Conservation (phyloP, 1,284 basidiomycete species). For the Ceratobasidium sp. region DNA sequence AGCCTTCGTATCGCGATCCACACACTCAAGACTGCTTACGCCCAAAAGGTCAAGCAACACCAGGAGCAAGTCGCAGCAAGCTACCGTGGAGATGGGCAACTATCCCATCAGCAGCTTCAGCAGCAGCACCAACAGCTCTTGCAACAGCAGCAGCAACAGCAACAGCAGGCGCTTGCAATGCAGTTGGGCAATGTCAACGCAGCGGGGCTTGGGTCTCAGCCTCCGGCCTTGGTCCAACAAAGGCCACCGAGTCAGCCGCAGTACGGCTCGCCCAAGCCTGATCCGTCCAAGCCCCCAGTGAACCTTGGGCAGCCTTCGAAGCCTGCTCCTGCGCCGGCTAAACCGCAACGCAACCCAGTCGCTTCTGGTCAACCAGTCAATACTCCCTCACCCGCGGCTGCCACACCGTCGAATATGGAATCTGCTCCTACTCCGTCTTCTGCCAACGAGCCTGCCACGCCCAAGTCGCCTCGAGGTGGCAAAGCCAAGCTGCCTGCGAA, state of each 20-base stretch:
- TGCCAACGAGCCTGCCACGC: slow-evolving; percentile 28
- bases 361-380: slow-evolving; percentile 25
- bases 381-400: slow-evolving; percentile 27
- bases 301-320: slow-evolving; percentile 1
- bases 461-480: slow-evolving; percentile 28
- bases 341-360: slow-evolving; percentile 26
- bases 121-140: slow-evolving; percentile 15
- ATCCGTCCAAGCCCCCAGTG: slow-evolving; percentile 4
- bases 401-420: slow-evolving; percentile 33
- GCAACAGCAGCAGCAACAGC: slow-evolving; percentile 16
- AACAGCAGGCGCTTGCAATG: slow-evolving; percentile 9
- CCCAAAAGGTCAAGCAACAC: slow-evolving; percentile 16
- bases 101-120: slow-evolving; percentile 10
- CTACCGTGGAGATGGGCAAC: slow-evolving; percentile 10
- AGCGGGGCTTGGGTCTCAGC: slow-evolving; percentile 2
- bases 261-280: slow-evolving; percentile 33
- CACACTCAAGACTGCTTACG: slow-evolving; percentile 18
- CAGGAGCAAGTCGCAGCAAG: slow-evolving; percentile 9
- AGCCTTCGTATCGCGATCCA: slow-evolving; percentile 25
- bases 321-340: not conserved
- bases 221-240: slow-evolving; percentile 10
- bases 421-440: slow-evolving; percentile 32
- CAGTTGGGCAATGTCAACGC: not conserved
- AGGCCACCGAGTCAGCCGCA: slow-evolving; percentile 33
- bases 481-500: slow-evolving; percentile 5